Conservation (phyloP, 129 eudicot genomes). For the Lactuca saligna region DNA sequence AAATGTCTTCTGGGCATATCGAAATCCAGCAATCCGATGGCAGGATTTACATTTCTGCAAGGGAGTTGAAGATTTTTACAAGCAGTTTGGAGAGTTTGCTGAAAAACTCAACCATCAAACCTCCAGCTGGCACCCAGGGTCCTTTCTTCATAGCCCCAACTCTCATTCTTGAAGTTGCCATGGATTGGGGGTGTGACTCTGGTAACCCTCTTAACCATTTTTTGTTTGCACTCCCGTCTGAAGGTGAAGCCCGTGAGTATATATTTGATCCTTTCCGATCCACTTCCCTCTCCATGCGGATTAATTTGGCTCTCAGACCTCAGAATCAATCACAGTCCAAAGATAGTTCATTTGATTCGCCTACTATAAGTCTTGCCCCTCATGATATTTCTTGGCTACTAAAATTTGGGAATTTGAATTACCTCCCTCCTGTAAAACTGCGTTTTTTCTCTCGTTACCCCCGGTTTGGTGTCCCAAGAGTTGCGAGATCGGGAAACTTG, state of each 20-base stretch:
- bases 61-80: constrained; percentile 64
- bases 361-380: constrained; percentile 71
- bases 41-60: constrained; percentile 55
- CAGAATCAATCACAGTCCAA: constrained; percentile 30
- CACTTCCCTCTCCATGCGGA: constrained; percentile 69
- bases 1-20: constrained; percentile 51
- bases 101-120: constrained; percentile 52
- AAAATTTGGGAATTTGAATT: constrained; percentile 71
- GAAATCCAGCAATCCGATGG: constrained; percentile 95
- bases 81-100: constrained; percentile 80
- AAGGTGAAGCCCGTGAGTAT: constrained; percentile 67
- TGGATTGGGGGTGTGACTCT: constrained; percentile 97
- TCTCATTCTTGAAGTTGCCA: constrained; percentile 63
- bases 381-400: constrained; percentile 82
- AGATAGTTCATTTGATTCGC: constrained; percentile 39
- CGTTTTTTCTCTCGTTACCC: constrained; percentile 96
- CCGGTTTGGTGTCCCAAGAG: constrained; percentile 86
- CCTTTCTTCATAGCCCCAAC: constrained; percentile 70
- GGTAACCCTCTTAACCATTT: constrained; percentile 86
- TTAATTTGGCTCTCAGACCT: constrained; percentile 73
- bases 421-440: constrained; percentile 75
- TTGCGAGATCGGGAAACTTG: constrained; percentile 90
- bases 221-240: constrained; percentile 79
- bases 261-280: constrained; percentile 88
- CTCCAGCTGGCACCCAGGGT: constrained; percentile 43